Conservation (phyloP, 176 grass and related monocot species). For the Calamus simplicifolius region DNA sequence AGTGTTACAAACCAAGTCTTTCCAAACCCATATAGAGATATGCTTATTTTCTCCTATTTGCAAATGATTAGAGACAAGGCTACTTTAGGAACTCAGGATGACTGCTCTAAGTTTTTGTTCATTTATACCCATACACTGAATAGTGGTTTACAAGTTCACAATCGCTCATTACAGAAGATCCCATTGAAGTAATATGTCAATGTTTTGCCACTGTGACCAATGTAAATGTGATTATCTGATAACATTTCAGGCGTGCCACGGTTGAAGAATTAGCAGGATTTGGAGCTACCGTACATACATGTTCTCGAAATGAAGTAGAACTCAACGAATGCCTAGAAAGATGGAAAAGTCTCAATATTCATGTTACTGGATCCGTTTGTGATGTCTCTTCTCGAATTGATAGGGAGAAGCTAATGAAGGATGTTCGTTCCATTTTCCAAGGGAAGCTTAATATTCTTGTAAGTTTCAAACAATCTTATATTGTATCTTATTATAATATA, state of each 20-base stretch:
- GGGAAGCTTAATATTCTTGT: constrained; percentile 41
- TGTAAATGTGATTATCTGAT: no score
- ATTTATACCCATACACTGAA: no score
- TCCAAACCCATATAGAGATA: no score
- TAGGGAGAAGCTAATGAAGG: constrained; percentile 20
- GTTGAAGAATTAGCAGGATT: constrained; percentile 31
- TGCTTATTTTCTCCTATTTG: no score
- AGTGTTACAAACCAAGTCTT: no score
- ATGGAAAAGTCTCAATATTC: constrained; percentile 13
- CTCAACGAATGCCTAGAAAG: constrained; percentile 18
- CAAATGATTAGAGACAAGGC: no score
- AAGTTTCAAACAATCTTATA: neutral
- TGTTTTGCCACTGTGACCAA: no score
- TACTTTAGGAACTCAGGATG: no score
- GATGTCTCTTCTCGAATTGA: constrained; percentile 29
- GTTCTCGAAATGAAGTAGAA: constrained; percentile 23
- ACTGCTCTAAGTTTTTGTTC: no score
- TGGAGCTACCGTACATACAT: constrained; percentile 37
- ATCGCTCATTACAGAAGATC: no score
- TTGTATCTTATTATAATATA: neutral
- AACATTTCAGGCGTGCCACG: constrained; percentile 21
- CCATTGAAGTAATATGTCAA: no score
- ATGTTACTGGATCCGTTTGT: constrained; percentile 25
- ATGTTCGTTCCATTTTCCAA: constrained; percentile 13
- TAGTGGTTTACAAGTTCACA: no score